Base-by-base conservation (phyloP, 768 basidiomycete genomes). In the Lactarius deliciosus region DNA sequence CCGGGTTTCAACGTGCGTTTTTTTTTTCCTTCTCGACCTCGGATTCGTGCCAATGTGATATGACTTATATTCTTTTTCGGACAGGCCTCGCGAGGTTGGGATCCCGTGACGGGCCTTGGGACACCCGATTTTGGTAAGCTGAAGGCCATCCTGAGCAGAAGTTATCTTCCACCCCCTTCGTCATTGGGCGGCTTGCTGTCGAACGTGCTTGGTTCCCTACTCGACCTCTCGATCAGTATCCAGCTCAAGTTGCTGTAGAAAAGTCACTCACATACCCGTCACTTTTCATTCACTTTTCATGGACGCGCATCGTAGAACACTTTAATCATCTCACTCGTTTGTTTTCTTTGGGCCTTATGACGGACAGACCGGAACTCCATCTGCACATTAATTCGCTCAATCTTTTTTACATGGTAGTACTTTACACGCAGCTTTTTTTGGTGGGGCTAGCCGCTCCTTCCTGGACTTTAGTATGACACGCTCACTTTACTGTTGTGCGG, bases 21-120 rank as follows among this genome's bases (percentile, higher is more conserved):
- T 38, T 28, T 28, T 58, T 34, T 25, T 3, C 36, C 2, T 41
- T 15, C 22, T 40, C 7, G 3, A 3, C 32, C 5, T 13, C 9
- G 11, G 5, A 15, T n/a, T 22, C 13, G 6, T 9, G 10, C n/a
- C 10, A 15, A 41, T 56, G 57, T 32, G 13, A 16, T 34, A 9
- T 4, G 36, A 3, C 11, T 11, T 32, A 20, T 34, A 0, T 6
- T 8, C 7, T 5, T 57, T 36, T 34, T 55, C 11, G 18, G 18
- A n/a, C 41, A 75, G 76, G 77, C 77, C 15, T 72, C 72, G 56
- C 68, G 54, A 18, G 78, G 78, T 28, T 79, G 78, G 77, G 78
- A 79, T 53, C 75, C 78, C 3, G 72, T 77, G 36, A 77, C 75
- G 5, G 76, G 76, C 43, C 67, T 76, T 2, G 76, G 77, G 22